Conservation (phyloP, 2,329 filamentous ascomycete species). For the Penicillium aurantiogriseum region DNA sequence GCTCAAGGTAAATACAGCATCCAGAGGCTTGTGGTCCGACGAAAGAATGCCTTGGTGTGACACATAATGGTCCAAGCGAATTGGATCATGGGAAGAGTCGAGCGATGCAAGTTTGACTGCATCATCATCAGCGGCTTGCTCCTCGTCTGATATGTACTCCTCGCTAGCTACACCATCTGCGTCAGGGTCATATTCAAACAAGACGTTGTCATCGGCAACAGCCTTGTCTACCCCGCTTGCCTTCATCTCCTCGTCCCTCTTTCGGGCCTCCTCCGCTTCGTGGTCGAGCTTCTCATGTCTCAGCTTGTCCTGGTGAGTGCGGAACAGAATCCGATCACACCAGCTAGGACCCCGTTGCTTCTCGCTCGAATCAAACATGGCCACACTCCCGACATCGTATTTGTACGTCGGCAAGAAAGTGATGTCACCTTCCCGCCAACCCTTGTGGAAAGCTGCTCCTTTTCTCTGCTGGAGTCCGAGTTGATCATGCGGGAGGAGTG, state of each 20-base stretch:
- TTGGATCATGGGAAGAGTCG: slow-evolving; percentile 47
- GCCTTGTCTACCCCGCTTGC: slow-evolving; percentile 71
- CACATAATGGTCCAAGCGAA: slow-evolving; percentile 67
- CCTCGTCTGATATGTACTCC: slow-evolving; percentile 59
- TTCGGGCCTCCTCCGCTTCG: slow-evolving; percentile 66
- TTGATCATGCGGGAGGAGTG: slow-evolving; percentile 86
- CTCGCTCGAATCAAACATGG: slow-evolving; percentile 90
- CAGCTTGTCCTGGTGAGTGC: slow-evolving; percentile 69
- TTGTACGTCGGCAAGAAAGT: slow-evolving; percentile 94
- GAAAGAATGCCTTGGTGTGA: slow-evolving; percentile 88
- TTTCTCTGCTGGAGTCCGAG: slow-evolving; percentile 69
- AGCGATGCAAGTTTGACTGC: slow-evolving; percentile 24
- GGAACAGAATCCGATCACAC: slow-evolving; percentile 91
- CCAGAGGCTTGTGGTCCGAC: slow-evolving; percentile 92
- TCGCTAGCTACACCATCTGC: slow-evolving; percentile 63
- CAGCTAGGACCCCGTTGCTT: slow-evolving; percentile 91
- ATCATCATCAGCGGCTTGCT: slow-evolving; percentile 47
- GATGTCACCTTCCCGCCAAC: slow-evolving; percentile 86
- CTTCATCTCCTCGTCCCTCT: slow-evolving; percentile 82
- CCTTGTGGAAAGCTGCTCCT: slow-evolving; percentile 82
- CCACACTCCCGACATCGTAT: slow-evolving; percentile 91
- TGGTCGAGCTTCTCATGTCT: slow-evolving; percentile 62
- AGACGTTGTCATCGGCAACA: slow-evolving; percentile 72
- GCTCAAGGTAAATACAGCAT: slow-evolving; percentile 76
- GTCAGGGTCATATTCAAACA: slow-evolving; percentile 89